phyloP scores from a whole-genome alignment of 495 filamentous ascomycete species.

The Chaetomium tenue region DNA sequence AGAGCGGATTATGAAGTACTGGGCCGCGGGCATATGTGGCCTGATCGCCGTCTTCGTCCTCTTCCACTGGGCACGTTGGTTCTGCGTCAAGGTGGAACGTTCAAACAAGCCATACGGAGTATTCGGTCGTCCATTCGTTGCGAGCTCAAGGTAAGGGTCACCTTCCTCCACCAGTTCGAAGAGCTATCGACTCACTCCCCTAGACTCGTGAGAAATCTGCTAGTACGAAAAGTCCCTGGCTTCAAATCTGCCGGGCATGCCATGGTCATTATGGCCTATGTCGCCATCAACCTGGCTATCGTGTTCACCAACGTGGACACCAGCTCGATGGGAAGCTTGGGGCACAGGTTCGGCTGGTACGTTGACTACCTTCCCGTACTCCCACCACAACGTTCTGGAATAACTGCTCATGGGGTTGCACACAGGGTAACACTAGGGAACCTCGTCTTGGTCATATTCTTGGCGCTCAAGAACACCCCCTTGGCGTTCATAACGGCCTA shows the following conservation, averaged over 20 bases:
- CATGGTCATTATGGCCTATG: slow-evolving; percentile 47
- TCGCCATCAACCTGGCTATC: slow-evolving; percentile 52
- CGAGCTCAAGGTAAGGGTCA: slow-evolving; percentile 29
- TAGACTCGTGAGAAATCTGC: slow-evolving; percentile 41
- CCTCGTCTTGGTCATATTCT: slow-evolving; percentile 55
- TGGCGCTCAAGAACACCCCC: slow-evolving; percentile 61
- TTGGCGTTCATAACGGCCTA: slow-evolving; percentile 56
- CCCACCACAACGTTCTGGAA: background rate
- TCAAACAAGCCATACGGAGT: slow-evolving; percentile 22
- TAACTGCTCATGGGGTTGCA: background rate
- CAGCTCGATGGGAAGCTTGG: slow-evolving; percentile 32
- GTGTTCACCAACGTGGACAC: slow-evolving; percentile 48
- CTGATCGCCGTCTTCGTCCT: slow-evolving; percentile 54
- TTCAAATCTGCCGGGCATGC: slow-evolving; percentile 55
- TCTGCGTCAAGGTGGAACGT: slow-evolving; percentile 28
- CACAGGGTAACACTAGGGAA: slow-evolving; percentile 56
- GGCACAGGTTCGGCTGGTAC: slow-evolving; percentile 52
- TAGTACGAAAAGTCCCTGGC: slow-evolving; percentile 48
- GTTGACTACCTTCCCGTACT: slow-evolving; percentile 20
- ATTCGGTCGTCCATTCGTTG: slow-evolving; percentile 31
- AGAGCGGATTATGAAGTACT: slow-evolving; percentile 40
- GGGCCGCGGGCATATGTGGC: slow-evolving; percentile 45
- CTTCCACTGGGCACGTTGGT: slow-evolving; percentile 47
- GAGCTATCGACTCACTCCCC: slow-evolving; percentile 12
- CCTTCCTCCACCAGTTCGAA: background rate